Percentiles rank a stretch among this genome's conserved stretches.
These are phyloP conservation scores for Morella rubra DNA, from an alignment of 306 rosid species.

Conservation along the genomic window DNA sequence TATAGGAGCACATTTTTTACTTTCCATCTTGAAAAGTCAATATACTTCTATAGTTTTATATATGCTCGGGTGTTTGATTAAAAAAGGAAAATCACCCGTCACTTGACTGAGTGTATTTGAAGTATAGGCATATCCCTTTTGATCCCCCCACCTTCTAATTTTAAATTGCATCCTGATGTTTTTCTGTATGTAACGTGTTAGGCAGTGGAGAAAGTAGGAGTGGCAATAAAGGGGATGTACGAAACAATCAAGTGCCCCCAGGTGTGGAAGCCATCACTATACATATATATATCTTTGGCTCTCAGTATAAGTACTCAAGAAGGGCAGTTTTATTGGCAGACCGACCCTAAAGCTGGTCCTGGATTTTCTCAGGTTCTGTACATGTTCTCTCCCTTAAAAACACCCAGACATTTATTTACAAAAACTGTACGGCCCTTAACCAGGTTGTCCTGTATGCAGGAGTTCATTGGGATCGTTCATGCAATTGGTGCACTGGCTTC, in stretches of 20 bases:
- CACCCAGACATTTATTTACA: not conserved
- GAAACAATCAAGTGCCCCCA: slow-evolving; percentile 59
- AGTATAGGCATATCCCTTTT: no score
- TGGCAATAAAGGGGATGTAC: slow-evolving; percentile 46
- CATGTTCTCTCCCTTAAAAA: no score
- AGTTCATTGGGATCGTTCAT: slow-evolving; percentile 68
- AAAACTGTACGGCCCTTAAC: not conserved
- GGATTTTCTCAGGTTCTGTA: slow-evolving; percentile 70
- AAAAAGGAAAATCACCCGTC: no score
- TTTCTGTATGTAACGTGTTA: slow-evolving; percentile 1
- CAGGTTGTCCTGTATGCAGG: slow-evolving; percentile 35
- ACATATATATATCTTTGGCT: slow-evolving; percentile 61
- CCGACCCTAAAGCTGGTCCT: slow-evolving; percentile 76
- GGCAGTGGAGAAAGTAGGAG: slow-evolving; percentile 43
- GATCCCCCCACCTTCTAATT: no score
- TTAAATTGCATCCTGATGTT: no score
- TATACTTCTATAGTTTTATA: no score
- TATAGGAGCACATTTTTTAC: no score
- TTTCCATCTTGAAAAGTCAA: no score
- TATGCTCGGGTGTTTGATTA: no score
- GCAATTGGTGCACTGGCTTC: slow-evolving; percentile 77
- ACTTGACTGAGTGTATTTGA: no score
- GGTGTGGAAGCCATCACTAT: slow-evolving; percentile 79
- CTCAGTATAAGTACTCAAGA: slow-evolving; percentile 64
- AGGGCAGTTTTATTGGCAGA: slow-evolving; percentile 84